phyloP scores from a whole-genome alignment of 108 stramenopile genomes.

The Chaetoceros tenuissimus region DNA sequence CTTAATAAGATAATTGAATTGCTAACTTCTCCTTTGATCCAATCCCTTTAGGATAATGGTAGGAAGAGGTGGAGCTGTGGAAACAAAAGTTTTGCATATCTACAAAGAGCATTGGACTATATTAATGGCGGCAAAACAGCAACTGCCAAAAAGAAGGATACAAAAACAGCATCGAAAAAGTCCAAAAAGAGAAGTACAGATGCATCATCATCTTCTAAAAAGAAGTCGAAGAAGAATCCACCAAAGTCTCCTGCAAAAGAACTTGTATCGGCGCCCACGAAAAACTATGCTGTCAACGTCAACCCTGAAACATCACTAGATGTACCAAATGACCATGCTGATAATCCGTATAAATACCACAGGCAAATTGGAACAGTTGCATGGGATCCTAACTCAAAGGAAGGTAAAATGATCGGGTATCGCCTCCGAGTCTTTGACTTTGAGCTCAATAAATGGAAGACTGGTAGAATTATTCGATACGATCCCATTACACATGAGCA shows the following conservation, averaged over 20 bases:
- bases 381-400: slow-evolving; percentile 40
- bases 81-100: background rate
- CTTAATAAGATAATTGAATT: background rate
- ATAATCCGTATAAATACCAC: slow-evolving; percentile 11
- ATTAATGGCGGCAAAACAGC: background rate
- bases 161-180: background rate
- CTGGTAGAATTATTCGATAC: slow-evolving; percentile 49
- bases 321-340: background rate
- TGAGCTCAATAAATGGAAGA: slow-evolving; percentile 24
- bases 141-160: background rate
- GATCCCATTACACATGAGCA: slow-evolving; percentile 59
- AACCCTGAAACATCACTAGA: slow-evolving; percentile 38
- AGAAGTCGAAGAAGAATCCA: background rate
- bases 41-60: background rate
- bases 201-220: background rate
- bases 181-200: background rate
- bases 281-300: background rate
- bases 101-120: background rate
- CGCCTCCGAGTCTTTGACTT: slow-evolving; percentile 30
- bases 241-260: background rate
- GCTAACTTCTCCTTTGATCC: too few species aligned
- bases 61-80: background rate
- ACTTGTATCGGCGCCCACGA: background rate
- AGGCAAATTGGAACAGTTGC: slow-evolving; percentile 25
- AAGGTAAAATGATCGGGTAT: slow-evolving; percentile 41